Evolutionary conservation across 2,329 filamentous ascomycete species (phyloP), one percentile per base, ranked within the genome.

Genomic region (Aspergillus candidus): DNA sequence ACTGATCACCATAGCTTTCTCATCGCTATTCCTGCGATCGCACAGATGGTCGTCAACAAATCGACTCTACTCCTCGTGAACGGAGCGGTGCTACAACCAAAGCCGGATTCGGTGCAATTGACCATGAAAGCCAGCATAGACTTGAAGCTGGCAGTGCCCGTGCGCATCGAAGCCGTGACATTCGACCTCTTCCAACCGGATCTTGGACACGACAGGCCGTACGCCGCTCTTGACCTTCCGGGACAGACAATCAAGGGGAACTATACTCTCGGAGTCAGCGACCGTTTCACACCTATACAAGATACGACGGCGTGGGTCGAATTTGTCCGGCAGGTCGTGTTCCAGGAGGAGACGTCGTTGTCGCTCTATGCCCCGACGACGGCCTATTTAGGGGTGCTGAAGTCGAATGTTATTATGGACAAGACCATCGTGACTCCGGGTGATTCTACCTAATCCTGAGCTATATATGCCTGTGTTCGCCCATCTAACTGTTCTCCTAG

Each of bases 1-100:
- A 27, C 6, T 27, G 22, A 27, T 7, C 22, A 10, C 22, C 4
- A 10, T 34, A 75, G 73, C 27, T 76, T 76, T 58, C 58, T 66
- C 14, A 63, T 73, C 13, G 69, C 71, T 6, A 63, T 76, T 22
- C 73, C 73, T 1, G 66, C 66, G n/a, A 67, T 75, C 29, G 66
- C 72, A 1, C 71, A 73, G 47, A 53, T 58, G 22, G 69, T 75
- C 14, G 65, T 76, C 43, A 62, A 70, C 22, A 51, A 63, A 14
- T 69, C 73, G 18, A 51, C 60, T 6, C 56, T 76, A 10, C 65
- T 69, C 1, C 55, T 76, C 10, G 43, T 53, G 32, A 48, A 52
- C 12, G 53, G 50, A 8, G 29, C 44, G 8, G 47, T 58, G 8
- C 41, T 51, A 38, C 37, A 51, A 8, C 55, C 55, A 12, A 49